Evolutionary conservation across 306 rosid genomes (phyloP).

Genomic region (Cucurbita maxima): DNA sequence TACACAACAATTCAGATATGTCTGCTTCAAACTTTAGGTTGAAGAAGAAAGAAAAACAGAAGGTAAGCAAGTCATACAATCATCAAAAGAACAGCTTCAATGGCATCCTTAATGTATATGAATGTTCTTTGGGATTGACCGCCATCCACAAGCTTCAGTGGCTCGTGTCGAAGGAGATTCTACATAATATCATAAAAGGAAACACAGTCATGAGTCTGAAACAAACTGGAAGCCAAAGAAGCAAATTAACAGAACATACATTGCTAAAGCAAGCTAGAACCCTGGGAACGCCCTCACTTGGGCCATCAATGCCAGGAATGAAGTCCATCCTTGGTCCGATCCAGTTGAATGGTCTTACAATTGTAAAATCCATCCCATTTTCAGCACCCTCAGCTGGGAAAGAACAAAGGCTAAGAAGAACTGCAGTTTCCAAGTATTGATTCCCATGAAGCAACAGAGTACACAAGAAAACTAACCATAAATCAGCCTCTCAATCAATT

Average conservation of each 20-base stretch:
- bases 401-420: neutral
- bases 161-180: conserved; percentile 86
- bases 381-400: conserved; percentile 84
- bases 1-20: neutral
- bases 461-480: conserved; percentile 36
- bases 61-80: conserved; percentile 31
- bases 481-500: conserved; percentile 82
- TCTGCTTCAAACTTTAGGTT: neutral
- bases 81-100: conserved; percentile 87
- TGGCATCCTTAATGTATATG: conserved; percentile 74
- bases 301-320: conserved; percentile 94
- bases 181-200: conserved; percentile 17
- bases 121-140: conserved; percentile 92
- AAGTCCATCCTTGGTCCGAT: conserved; percentile 95
- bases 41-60: neutral
- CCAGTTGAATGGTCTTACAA: conserved; percentile 92
- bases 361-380: conserved; percentile 76
- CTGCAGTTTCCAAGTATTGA: neutral
- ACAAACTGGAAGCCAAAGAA: neutral
- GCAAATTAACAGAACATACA: conserved; percentile 21
- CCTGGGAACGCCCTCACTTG: conserved; percentile 93
- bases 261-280: conserved; percentile 94
- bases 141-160: conserved; percentile 93
- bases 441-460: neutral
- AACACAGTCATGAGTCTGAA: neutral